A percentile compares a stretch with the other conserved stretches of the same genome.
Conservation (phyloP, 2,329 filamentous ascomycete species). For the Dichotomopilus funicola region DNA sequence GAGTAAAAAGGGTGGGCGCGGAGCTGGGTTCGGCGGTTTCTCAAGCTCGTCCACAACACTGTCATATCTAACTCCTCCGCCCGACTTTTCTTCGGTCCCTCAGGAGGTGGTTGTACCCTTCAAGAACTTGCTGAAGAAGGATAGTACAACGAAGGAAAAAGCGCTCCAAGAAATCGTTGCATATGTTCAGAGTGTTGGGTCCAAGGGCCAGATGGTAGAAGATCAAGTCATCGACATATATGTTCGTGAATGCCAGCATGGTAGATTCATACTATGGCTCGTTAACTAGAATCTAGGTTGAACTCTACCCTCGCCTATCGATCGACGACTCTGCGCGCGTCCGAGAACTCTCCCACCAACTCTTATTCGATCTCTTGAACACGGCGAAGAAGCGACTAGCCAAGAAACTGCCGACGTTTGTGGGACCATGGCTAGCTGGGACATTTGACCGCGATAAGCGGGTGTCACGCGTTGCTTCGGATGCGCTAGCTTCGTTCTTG, state of each 20-base stretch:
- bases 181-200: constrained; percentile 51
- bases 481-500: constrained; percentile 70
- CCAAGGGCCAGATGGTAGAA: constrained; percentile 59
- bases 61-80: constrained; percentile 82
- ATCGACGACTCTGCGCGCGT: constrained; percentile 86
- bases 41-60: constrained; percentile 46
- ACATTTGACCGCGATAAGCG: constrained; percentile 77
- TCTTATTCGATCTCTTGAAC: constrained; percentile 59
- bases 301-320: constrained; percentile 79
- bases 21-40: constrained; percentile 36
- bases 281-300: constrained; percentile 49
- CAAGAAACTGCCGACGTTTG: constrained; percentile 66
- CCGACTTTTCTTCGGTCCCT: constrained; percentile 69
- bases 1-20: background rate
- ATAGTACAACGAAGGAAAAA: constrained; percentile 84
- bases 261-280: background rate
- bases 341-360: constrained; percentile 72
- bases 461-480: constrained; percentile 68
- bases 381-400: constrained; percentile 76
- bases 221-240: constrained; percentile 82
- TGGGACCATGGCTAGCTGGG: constrained; percentile 87
- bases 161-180: constrained; percentile 77
- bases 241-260: constrained; percentile 48
- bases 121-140: constrained; percentile 89
- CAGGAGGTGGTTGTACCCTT: constrained; percentile 84